A percentile compares a stretch with the other conserved stretches of the same genome.
Evolutionary conservation across 2,329 filamentous ascomycete genomes (phyloP).

Genomic region (Bipolaris oryzae): DNA sequence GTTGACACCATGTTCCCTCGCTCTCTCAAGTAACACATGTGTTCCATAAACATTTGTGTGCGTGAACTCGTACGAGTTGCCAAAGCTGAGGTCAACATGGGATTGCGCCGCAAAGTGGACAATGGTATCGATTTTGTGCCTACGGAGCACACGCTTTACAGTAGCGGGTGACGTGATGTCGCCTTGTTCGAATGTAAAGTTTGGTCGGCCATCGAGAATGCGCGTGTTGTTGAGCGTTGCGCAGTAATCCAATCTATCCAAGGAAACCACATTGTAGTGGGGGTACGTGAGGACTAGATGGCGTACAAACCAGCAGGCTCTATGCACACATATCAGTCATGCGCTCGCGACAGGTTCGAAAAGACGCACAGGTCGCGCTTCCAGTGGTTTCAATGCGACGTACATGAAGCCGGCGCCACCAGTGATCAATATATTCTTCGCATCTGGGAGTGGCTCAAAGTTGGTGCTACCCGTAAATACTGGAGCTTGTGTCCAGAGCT

Average conservation of each 20-base stretch:
- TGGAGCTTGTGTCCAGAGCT: constrained; percentile 74
- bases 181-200: constrained; percentile 81
- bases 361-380: constrained; percentile 12
- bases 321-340: constrained; percentile 47
- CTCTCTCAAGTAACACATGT: constrained; percentile 79
- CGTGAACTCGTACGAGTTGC: constrained; percentile 81
- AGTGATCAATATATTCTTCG: constrained; percentile 82
- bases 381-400: constrained; percentile 39
- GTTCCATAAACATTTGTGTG: constrained; percentile 83
- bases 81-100: constrained; percentile 82
- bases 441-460: constrained; percentile 70
- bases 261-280: constrained; percentile 78
- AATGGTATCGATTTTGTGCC: constrained; percentile 76
- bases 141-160: constrained; percentile 72
- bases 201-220: constrained; percentile 67
- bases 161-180: constrained; percentile 75
- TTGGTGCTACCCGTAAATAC: constrained; percentile 71
- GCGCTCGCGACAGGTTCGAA: not conserved
- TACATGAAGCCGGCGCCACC: constrained; percentile 87
- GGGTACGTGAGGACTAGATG: constrained; percentile 78
- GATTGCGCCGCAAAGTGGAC: constrained; percentile 88
- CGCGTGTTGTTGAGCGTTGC: constrained; percentile 80
- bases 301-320: constrained; percentile 81
- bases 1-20: constrained; percentile 71
- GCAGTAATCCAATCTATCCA: constrained; percentile 86